Evolutionary conservation across 169 alveolate genomes (phyloP), one percentile per base, ranked within the genome.

Genomic region (Cyclospora cayetanensis): DNA sequence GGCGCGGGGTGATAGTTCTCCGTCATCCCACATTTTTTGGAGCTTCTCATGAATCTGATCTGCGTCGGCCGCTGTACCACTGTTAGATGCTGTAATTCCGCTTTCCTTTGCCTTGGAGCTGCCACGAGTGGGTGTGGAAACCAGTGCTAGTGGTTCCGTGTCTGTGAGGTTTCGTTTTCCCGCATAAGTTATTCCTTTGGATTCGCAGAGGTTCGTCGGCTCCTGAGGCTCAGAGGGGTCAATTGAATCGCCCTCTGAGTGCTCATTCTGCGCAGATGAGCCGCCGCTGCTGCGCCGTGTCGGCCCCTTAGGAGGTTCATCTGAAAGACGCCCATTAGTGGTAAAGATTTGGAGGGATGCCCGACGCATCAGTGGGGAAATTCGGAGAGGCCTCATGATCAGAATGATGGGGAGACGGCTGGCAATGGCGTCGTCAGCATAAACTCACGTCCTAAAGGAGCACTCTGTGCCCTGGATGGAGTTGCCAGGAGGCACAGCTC

Each of bases 1-100:
- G 29, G 89, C 89, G 25, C 89, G 89, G 20, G 89, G 89, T 1
- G 89, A 80, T n/a, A 80, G 89, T 74, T 80, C 89, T 31, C 89
- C 89, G 41, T 80, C 89, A 52, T 80, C 89, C 89, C 89, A 80
- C 89, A 80, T 80, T 41, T 80, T 70, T 53, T 80, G 89, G 18
- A 80, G 89, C 9, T 80, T 46, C 76, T 46, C 89, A 41, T 52
- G 89, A 0, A 52, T 35, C 35, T 50, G 60, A 31, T 80, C 89
- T 46, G 76, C 72, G 35, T 80, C 89, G 7, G 70, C 52, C 2
- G 41, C 15, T 7, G 15, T 52, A 4, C 37, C 52, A 63, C 35
- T 34, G 55, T 27, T 46, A 7, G 1, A 0, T n/a, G 15, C 12
- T n/a, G 11, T 53, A 52, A 34, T 52, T 50, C 39, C 27, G 4